These are phyloP conservation scores for Syzygium malaccense DNA, from an alignment of 441 rosid species.

Conservation along the genomic window DNA sequence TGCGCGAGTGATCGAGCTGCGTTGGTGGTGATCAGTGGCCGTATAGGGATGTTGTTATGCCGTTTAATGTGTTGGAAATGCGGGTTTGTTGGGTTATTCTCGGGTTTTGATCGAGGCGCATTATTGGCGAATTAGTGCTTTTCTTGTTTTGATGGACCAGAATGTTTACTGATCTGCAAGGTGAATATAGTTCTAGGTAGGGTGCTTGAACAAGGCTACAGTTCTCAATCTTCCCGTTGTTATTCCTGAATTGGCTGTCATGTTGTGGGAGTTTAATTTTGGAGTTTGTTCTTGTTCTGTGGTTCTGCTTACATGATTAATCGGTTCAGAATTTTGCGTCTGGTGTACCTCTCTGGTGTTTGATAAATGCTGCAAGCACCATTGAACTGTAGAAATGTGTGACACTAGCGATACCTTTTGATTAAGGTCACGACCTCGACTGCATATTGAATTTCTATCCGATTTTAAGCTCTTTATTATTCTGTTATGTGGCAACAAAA, in stretches of 20 bases:
- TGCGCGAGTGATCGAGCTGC: not conserved
- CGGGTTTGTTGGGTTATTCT: not conserved
- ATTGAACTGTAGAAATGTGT: not conserved
- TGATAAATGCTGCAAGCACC: not conserved
- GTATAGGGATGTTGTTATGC: not conserved
- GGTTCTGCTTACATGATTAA: not conserved
- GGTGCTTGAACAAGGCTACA: not conserved
- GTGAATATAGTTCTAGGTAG: not conserved
- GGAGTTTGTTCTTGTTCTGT: not conserved
- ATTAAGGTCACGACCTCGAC: not conserved
- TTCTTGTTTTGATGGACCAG: not conserved
- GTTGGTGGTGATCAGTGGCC: not conserved
- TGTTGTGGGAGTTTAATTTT: not conserved
- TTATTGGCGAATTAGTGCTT: not conserved
- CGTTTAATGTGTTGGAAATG: not conserved
- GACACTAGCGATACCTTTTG: not conserved
- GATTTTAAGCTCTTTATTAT: not conserved
- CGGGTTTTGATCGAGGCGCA: not conserved
- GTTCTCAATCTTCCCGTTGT: not conserved
- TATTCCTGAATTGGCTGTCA: not conserved
- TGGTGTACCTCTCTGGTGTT: not conserved
- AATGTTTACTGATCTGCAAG: not conserved
- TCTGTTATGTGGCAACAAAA: not conserved
- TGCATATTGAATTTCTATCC: not conserved
- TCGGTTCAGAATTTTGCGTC: not conserved